Evolutionary conservation across 805 yeast species (phyloP), one percentile per base, ranked within the genome.

Genomic region (Maudiozyma barnettii): DNA sequence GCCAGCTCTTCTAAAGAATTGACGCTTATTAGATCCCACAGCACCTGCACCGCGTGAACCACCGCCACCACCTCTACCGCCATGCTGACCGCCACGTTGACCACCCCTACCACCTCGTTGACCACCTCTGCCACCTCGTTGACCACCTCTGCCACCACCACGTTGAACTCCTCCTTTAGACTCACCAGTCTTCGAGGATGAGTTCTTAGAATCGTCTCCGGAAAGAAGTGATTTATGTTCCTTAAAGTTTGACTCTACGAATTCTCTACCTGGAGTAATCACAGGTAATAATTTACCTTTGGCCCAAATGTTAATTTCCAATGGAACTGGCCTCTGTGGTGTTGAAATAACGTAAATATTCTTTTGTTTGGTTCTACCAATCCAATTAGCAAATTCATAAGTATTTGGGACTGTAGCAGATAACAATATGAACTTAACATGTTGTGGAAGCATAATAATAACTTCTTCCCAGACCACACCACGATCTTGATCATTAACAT

Each of bases 391-490:
- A 73, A 93, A 93, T 61, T 93, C 99, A 62, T 77, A 84, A 0
- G 99, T 91, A 63, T 93, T 93, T n/a, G 99, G 99, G 7, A 93
- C 98, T 0, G 99, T 93, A 4, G 99, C 99, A 12, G 96, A 87
- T 37, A 93, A 72, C 38, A 93, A 70, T 52, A 93, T 88, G 57
- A 86, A 84, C 60, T 91, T 91, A 49, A 93, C 93, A 61, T 93
- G 97, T 53, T 90, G 96, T 0, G 99, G 99, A 31, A 93, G 71
- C 95, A 93, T 88, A 56, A 93, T 93, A 51, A 93, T 93, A 20
- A 93, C 97, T 67, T 93, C 99, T 69, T 93, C 99, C 99, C 99
- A 93, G 3, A 93, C 99, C 13, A 93, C 99, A 60, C 99, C 99
- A 65, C 99, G 80, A 58, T 88, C 96, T 49, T 87, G 82, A 68